phyloP scores from a whole-genome alignment of 495 filamentous ascomycete species.

The Xylaria scruposa region DNA sequence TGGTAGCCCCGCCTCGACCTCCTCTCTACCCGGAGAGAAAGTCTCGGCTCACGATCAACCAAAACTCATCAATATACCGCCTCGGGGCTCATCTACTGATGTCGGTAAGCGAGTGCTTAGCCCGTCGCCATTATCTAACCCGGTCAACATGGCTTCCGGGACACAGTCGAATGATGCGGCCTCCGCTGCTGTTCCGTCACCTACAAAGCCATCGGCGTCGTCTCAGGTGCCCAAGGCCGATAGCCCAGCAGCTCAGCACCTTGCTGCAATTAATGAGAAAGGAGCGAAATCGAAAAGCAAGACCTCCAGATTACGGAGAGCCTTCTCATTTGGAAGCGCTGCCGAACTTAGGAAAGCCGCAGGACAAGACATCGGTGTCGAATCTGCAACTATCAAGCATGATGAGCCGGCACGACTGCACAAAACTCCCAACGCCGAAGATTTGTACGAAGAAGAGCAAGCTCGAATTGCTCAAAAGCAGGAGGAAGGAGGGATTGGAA shows the following conservation, averaged over 20 bases:
- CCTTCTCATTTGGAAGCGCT: slow-evolving; percentile 97
- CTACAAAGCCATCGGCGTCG: slow-evolving; percentile 45
- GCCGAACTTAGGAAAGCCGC: slow-evolving; percentile 84
- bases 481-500: slow-evolving; percentile 88
- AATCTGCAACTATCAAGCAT: slow-evolving; percentile 53
- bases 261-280: slow-evolving; percentile 81
- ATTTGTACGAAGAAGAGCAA: slow-evolving; percentile 72
- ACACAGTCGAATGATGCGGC: slow-evolving; percentile 44
- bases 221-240: slow-evolving; percentile 36
- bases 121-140: slow-evolving; percentile 89
- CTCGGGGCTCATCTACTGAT: slow-evolving; percentile 74
- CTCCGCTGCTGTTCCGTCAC: slow-evolving; percentile 42
- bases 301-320: slow-evolving; percentile 87
- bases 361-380: slow-evolving; percentile 62
- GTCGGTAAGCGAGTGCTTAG: slow-evolving; percentile 71
- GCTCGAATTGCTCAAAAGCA: slow-evolving; percentile 89
- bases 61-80: slow-evolving; percentile 67
- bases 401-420: slow-evolving; percentile 70
- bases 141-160: slow-evolving; percentile 65
- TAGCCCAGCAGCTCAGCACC: slow-evolving; percentile 79
- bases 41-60: slow-evolving; percentile 57
- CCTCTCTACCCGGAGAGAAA: slow-evolving; percentile 47
- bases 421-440: slow-evolving; percentile 76
- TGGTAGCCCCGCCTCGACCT: slow-evolving; percentile 55
- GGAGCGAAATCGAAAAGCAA: slow-evolving; percentile 72